Conservation (phyloP, 1,139 yeast genomes). For the Pichia norvegensis region DNA sequence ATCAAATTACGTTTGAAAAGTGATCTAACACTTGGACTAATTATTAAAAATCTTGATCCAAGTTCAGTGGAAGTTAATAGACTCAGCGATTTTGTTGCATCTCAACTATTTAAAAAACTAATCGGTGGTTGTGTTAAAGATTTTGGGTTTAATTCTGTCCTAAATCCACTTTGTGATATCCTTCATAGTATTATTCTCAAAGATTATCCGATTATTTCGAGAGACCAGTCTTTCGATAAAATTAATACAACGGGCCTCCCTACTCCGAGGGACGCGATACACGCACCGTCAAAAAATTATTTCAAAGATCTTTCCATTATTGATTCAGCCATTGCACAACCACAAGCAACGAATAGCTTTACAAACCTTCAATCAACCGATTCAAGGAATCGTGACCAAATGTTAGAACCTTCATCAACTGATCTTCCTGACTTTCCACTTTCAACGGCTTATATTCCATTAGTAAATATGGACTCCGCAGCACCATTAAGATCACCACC, state of each 20-base stretch:
- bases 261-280: background rate
- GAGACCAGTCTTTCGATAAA: slow-evolving; percentile 5
- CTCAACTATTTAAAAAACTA: slow-evolving; percentile 46
- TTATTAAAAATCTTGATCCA: slow-evolving; percentile 45
- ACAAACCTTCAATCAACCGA: background rate
- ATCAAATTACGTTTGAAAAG: slow-evolving; percentile 44
- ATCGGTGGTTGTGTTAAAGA: slow-evolving; percentile 70
- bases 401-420: background rate
- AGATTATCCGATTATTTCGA: slow-evolving; percentile 52
- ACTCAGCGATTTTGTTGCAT: slow-evolving; percentile 40
- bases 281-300: background rate
- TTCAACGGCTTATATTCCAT: slow-evolving; percentile 16
- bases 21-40: slow-evolving; percentile 38
- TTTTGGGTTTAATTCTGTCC: slow-evolving; percentile 65
- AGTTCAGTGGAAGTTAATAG: slow-evolving; percentile 32
- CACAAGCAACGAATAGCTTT: slow-evolving; percentile 2
- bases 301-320: slow-evolving; percentile 11
- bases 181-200: slow-evolving; percentile 54
- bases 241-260: background rate
- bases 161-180: slow-evolving; percentile 58
- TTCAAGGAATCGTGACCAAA: background rate
- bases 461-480: slow-evolving; percentile 5
- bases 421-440: slow-evolving; percentile 13
- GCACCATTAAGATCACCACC: slow-evolving; percentile 10
- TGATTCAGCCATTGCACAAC: slow-evolving; percentile 15